Conservation (phyloP, 192 early-diverging fungal species). For the Coemansia sp. region DNA sequence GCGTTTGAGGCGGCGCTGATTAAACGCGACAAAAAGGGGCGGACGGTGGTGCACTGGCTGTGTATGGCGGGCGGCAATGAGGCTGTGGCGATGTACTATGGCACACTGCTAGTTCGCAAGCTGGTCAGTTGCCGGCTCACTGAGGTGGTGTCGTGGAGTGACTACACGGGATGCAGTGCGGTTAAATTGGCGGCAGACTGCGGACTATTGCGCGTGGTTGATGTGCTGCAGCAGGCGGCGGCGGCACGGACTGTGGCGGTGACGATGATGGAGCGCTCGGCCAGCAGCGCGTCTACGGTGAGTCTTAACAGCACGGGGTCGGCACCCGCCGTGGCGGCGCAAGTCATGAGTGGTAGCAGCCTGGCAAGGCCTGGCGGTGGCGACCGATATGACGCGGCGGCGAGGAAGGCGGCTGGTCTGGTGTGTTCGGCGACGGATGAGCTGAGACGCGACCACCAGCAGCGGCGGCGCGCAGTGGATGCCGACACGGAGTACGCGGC, state of each 20-base stretch:
- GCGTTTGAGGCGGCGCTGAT: constrained; percentile 15
- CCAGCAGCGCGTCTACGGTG: constrained; percentile 1
- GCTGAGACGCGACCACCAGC: constrained; percentile 27
- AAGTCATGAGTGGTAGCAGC: neutral
- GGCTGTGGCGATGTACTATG: constrained; percentile 23
- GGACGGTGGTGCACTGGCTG: constrained; percentile 45
- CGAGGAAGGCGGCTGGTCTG: constrained; percentile 10
- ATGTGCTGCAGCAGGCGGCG: neutral
- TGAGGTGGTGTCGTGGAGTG: constrained; percentile 27
- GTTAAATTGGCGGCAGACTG: constrained; percentile 13
- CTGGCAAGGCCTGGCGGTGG: neutral
- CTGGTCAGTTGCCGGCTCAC: constrained; percentile 7
- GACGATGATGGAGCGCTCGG: neutral
- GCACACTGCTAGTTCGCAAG: constrained; percentile 3
- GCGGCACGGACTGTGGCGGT: neutral
- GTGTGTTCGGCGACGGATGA: constrained; percentile 18
- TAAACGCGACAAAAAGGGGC: constrained; percentile 34
- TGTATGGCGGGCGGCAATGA: constrained; percentile 13
- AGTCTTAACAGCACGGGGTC: constrained; percentile 2
- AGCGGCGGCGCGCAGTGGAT: constrained; percentile 15
- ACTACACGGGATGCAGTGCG: constrained; percentile 31
- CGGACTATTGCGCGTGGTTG: neutral
- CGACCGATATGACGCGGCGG: constrained; percentile 24
- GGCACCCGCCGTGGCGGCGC: neutral
- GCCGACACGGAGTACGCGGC: constrained; percentile 44